phyloP scores from a whole-genome alignment of 495 filamentous ascomycete species.

The Bathelium albidoporum region DNA sequence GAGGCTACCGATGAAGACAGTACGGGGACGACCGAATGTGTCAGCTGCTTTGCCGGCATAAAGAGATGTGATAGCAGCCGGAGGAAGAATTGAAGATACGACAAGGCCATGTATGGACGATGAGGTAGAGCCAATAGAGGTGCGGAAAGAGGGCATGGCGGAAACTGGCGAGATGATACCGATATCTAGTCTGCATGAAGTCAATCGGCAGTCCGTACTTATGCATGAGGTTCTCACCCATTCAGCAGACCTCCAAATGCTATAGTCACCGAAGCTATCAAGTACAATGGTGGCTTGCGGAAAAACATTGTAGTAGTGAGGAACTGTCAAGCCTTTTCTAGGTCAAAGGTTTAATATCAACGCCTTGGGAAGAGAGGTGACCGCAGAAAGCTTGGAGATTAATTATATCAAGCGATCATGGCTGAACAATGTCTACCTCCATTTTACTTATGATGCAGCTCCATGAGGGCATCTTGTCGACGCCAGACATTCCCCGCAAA shows the following conservation, averaged over 20 bases:
- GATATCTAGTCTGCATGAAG: constrained; percentile 32
- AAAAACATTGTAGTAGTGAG: neutral
- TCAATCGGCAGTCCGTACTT: neutral
- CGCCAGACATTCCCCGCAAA: too few relatives aligned
- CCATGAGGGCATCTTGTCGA: too few relatives aligned
- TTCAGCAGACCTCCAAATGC: neutral
- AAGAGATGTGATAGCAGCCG: constrained; percentile 48
- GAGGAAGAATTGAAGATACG: constrained; percentile 51
- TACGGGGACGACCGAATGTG: constrained; percentile 39
- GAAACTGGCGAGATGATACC: constrained; percentile 52
- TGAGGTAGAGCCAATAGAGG: constrained; percentile 40
- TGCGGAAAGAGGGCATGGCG: constrained; percentile 44
- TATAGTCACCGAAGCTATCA: neutral
- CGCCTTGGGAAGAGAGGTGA: too few relatives aligned
- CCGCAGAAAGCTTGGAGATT: too few relatives aligned
- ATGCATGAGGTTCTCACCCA: neutral
- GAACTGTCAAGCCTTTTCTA: too few relatives aligned
- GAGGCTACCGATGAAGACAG: constrained; percentile 43
- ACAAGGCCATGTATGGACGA: constrained; percentile 46
- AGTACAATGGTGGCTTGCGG: neutral
- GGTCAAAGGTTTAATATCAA: too few relatives aligned
- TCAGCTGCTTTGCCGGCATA: constrained; percentile 52
- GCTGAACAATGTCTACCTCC: too few relatives aligned
- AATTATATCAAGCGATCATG: too few relatives aligned
- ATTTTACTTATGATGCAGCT: too few relatives aligned